These are phyloP conservation scores for Flaveria trinervia DNA, from an alignment of 129 eudicot species.

Conservation along the genomic window DNA sequence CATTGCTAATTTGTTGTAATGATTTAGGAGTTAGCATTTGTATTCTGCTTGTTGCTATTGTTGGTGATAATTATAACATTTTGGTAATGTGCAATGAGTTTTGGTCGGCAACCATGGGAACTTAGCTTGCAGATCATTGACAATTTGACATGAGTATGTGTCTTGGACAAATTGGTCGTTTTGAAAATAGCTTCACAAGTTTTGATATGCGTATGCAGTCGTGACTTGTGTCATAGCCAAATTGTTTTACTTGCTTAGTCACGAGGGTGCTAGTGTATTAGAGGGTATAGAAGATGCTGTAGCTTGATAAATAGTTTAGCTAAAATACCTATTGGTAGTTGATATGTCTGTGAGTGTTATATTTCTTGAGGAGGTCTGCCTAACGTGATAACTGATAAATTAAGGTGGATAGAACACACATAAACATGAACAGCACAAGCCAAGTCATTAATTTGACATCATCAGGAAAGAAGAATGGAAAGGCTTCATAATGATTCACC, in stretches of 20 bases:
- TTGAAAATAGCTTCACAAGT: conserved; percentile 18
- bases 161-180: not conserved
- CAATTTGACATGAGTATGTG: not conserved
- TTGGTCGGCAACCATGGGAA: not conserved
- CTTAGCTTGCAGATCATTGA: conserved; percentile 7
- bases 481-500: not conserved
- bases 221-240: not conserved
- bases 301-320: too few relatives aligned
- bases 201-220: conserved; percentile 10
- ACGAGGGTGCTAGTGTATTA: conserved; percentile 2
- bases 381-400: too few relatives aligned
- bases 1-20: too few relatives aligned
- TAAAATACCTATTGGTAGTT: not conserved
- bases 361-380: not conserved
- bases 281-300: not conserved
- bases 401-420: not conserved
- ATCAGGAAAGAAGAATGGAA: not conserved
- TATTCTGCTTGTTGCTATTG: not conserved
- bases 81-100: too few relatives aligned
- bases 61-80: not conserved
- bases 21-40: too few relatives aligned
- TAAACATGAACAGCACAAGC: not conserved
- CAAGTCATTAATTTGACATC: not conserved
- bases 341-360: not conserved
- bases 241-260: not conserved